Evolutionary conservation across 257 asterid species (phyloP), one percentile per base, ranked within the genome.

Genomic region (Scutellaria galericulata): DNA sequence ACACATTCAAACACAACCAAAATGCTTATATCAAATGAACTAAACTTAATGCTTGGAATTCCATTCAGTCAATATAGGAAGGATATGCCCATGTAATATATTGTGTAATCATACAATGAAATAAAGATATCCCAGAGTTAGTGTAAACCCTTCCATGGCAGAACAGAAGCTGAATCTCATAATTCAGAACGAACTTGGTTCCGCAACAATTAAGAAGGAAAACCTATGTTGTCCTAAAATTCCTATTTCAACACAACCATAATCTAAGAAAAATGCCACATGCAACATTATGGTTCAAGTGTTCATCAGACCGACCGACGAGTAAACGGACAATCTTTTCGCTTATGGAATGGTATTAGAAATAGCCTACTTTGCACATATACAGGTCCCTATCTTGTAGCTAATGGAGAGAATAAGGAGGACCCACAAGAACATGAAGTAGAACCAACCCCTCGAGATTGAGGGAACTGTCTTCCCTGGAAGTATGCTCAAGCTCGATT

Each of bases 361-460:
- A 3, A 6, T 20, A 7, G 39, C 42, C 75, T 71, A 91, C 45
- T 71, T 77, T 53, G 93, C 90, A 63, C 79, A 80, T 42, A 91
- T 56, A 41, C 61, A 80, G 79, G 77, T 78, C 71, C 94, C 91
- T 2, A 88, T 20, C 70, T 91, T 91, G 78, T 83, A 81, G 89
- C 89, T 82, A 71, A 86, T 39, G 64, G 96, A 83, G 64, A 91
- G 88, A 58, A 94, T 14, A 5, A 88, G 70, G 66, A 88, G 70
- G 66, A 88, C 81, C 86, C 86, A 93, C 13, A 86, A 71, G 53
- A 84, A 80, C 50, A 91, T 63, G 37, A 83, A 75, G 80, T 64
- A 87, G 76, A 91, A 75, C 94, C 83, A 87, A 53, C 83, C 82
- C 68, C 85, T 74, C 14, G 86, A 76, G 5, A 77, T 41, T 0